Base-by-base conservation (phyloP, 1,139 yeast genomes). In the Fermentozyma sake region DNA sequence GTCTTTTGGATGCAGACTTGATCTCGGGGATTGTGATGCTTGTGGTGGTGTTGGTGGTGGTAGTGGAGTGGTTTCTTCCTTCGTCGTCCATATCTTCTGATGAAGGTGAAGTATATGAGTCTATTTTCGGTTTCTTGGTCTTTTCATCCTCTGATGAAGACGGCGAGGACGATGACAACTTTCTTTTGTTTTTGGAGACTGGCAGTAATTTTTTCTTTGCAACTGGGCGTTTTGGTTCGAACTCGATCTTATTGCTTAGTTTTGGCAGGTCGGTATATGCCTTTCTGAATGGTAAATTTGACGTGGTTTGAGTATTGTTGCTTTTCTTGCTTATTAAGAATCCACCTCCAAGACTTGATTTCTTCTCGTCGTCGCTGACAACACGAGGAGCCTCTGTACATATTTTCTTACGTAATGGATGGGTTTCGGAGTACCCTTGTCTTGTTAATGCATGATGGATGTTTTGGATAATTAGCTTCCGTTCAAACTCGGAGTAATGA, bases 361-460 rank as follows among this genome's bases (percentile, higher is more conserved):
- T 42, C 24, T 37, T 40, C 16, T 38, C 41, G 14, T 26, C 32
- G 16, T 34, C 35, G 15, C 30, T 31, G 24, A 7, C n/a, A 8
- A 14, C 12, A 12, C 14, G 11, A 15, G 12, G 33, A 5, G 35
- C 32, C 17, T 41, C 38, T n/a, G 51, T 56, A 26, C 49, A 48
- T 27, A 66, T 54, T 34, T 58, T 61, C 32, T 48, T 56, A 22
- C 73, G 45, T 29, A 66, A 48, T 5, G 73, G 72, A 41, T 67
- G 72, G 9, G 71, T 62, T 23, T 58, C 67, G 42, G 61, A 61
- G 34, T 50, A 67, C 16, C 72, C 73, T 24, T 63, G 44, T 26
- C 73, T 43, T 13, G 68, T 64, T 36, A 67, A 54, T 7, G 70
- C 69, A 32, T 55, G 51, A 37, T 62, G 52, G 26, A 57, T 50